Evolutionary conservation across 2,329 filamentous ascomycete species (phyloP).

Genomic region (Ceratocystis albifundus): DNA sequence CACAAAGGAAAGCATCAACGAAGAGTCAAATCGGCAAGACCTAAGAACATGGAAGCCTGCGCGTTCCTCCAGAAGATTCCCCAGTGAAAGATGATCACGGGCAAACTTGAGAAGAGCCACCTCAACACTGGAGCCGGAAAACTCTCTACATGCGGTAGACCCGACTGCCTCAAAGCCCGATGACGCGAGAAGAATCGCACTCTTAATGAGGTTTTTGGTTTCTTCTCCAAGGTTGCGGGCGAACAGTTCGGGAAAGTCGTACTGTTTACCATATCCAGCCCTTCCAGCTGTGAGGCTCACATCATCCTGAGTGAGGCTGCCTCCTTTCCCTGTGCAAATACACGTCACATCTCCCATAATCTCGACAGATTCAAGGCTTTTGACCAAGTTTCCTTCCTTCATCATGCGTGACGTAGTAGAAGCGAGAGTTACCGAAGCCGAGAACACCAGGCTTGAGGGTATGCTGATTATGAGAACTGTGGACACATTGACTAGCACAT

Average conservation of each 20-base stretch:
- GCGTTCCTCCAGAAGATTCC: conserved; percentile 36
- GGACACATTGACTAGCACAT: conserved; percentile 32
- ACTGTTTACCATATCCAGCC: conserved; percentile 35
- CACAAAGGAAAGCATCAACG: conserved; percentile 46
- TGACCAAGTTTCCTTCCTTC: conserved; percentile 51
- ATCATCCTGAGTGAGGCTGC: conserved; percentile 52
- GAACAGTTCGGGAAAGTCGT: conserved; percentile 30
- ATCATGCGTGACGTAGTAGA: conserved; percentile 54
- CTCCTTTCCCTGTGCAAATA: conserved; percentile 55
- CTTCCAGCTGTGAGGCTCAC: conserved; percentile 51
- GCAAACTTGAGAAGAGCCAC: conserved; percentile 42
- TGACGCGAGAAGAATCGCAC: conserved; percentile 38
- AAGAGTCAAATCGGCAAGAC: conserved; percentile 44
- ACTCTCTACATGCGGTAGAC: conserved; percentile 30
- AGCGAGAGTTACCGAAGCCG: conserved; percentile 49
- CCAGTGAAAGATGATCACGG: conserved; percentile 40
- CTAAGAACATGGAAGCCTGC: conserved; percentile 37
- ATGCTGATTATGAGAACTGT: conserved; percentile 50
- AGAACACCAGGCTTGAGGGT: conserved; percentile 49
- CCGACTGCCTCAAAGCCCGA: conserved; percentile 43
- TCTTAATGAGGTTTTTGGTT: conserved; percentile 32
- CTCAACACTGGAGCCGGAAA: conserved; percentile 46
- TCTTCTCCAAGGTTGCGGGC: conserved; percentile 29
- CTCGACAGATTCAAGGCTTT: conserved; percentile 47
- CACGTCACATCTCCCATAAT: conserved; percentile 55